Base-by-base conservation (phyloP, 768 basidiomycete genomes). In the Tephrocybe sp. region DNA sequence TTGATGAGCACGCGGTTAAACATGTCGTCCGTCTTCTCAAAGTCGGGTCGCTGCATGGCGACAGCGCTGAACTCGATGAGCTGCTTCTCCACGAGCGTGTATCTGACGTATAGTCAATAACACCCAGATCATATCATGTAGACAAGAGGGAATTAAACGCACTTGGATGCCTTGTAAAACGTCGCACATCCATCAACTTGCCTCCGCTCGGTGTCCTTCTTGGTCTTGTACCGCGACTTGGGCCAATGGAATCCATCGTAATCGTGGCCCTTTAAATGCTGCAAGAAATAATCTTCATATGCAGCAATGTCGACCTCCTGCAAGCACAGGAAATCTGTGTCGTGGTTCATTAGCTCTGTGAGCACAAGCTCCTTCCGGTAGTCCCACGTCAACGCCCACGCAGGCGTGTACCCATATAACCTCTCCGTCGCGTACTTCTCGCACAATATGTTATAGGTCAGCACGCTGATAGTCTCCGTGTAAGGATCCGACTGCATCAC, bases 1-100 rank as follows among this genome's bases (percentile, higher is more conserved):
- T 92, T 91, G 54, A 89, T 88, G 58, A 98, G 80, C 47, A 98
- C 93, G 26, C 97, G 92, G 64, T 98, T 98, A 80, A 98, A 98
- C 94, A 98, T 95, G 73, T 98, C 96, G 62, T 98, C 94, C 15
- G 93, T 96, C 72, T 94, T 93, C 77, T 93, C 92, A 73, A 94
- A 92, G 65, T 95, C 93, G 42, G 87, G 83, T 22, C 93, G 84
- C 60, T 92, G 89, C 82, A 98, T 88, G 16, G 95, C 96, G 54
- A 94, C 79, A 28, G 89, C 80, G 64, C 87, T 90, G 73, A 95
- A 99, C 67, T 98, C 97, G 63, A 98, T 79, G 32, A 94, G 82
- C 45, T 94, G 87, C 58, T 89, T 90, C 73, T 98, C 95, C 34
- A 99, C 87, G 19, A 99, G 83, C 54, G 87, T 82, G 69, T 92